A percentile compares a stretch with the other conserved stretches of the same genome.
phyloP scores from a whole-genome alignment of 495 filamentous ascomycete species.

The Margaritispora aquatica region DNA sequence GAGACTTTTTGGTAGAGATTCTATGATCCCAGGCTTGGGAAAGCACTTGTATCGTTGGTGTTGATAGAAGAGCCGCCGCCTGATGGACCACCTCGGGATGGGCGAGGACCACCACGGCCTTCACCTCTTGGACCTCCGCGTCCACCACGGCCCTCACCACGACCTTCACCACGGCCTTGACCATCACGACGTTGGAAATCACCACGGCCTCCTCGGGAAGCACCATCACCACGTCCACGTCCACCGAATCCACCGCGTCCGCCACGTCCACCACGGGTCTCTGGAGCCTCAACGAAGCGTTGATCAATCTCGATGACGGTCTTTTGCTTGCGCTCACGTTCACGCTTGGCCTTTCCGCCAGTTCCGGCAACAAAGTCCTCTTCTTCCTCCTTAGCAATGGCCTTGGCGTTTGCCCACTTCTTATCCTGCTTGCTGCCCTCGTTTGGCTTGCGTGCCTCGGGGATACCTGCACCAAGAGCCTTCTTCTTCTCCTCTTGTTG shows the following conservation, averaged over 20 bases:
- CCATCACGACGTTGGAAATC: constrained; percentile 37
- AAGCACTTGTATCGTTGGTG: constrained; percentile 59
- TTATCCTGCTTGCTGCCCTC: constrained; percentile 79
- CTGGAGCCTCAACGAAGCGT: constrained; percentile 60
- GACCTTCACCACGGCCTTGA: constrained; percentile 44
- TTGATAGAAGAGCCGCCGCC: constrained; percentile 41
- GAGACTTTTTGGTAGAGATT: constrained; percentile 2
- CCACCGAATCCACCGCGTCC: constrained; percentile 42
- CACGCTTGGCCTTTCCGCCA: constrained; percentile 75
- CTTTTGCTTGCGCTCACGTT: constrained; percentile 91
- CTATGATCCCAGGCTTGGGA: constrained; percentile 64
- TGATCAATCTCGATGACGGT: constrained; percentile 80
- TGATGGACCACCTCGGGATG: constrained; percentile 28
- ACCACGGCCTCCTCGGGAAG: constrained; percentile 38
- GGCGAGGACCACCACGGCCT: constrained; percentile 30
- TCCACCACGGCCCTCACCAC: constrained; percentile 37
- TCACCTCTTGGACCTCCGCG: constrained; percentile 39
- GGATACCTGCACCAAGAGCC: constrained; percentile 54
- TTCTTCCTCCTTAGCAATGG: constrained; percentile 65
- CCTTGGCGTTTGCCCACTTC: constrained; percentile 86
- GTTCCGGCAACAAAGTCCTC: constrained; percentile 70
- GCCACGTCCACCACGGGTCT: constrained; percentile 43
- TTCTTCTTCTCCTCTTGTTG: constrained; percentile 79
- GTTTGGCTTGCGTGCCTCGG: constrained; percentile 78
- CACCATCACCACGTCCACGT: constrained; percentile 45